Base-by-base conservation (phyloP, 768 basidiomycete genomes). In the Scleroderma bovista region DNA sequence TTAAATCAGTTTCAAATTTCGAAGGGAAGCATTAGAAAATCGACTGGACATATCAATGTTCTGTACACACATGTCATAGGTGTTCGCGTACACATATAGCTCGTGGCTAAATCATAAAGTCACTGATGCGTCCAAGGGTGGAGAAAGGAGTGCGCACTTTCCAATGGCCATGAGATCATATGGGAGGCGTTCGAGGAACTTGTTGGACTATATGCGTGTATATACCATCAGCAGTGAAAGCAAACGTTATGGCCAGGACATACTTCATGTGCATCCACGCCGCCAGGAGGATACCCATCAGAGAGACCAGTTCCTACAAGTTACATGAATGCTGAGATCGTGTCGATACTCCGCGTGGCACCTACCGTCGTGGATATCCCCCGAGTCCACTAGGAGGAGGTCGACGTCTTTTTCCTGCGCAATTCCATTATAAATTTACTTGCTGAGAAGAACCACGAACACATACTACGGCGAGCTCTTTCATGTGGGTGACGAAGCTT, bases 91-190 rank as follows among this genome's bases (percentile, higher is more conserved):
- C 50, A 75, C 72, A 62, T 90, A 90, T n/a, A 92, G 65, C 68
- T 94, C 92, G 56, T 94, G 93, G 62, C 85, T 86, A 46, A 33
- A 39, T 15, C 13, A 44, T 23, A 29, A 44, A 22, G 54, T 53
- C 23, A 47, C 32, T 13, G n/a, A 15, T 38, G 34, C 9, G n/a
- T 44, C 22, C 31, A 36, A n/a, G 33, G 12, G n/a, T 6, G 22
- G 20, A 23, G 12, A 13, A 36, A 10, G 20, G 19, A 17, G 20
- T 22, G 67, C 86, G 36, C 60, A 84, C 81, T 93, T 94, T 60
- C 93, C 92, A 45, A 93, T 90, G 2, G 88, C 70, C 61, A 93
- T 77, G 2, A 91, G 59, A 60, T 95, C 93, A 60, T 91, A 94
- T 0, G 86, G 85, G 17, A 94, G 72, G 48, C 79, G 68, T 19